Percentiles rank a stretch among this genome's conserved stretches.
Conservation (phyloP, 140 eudicot genomes). For the Eryngium alpinum region DNA sequence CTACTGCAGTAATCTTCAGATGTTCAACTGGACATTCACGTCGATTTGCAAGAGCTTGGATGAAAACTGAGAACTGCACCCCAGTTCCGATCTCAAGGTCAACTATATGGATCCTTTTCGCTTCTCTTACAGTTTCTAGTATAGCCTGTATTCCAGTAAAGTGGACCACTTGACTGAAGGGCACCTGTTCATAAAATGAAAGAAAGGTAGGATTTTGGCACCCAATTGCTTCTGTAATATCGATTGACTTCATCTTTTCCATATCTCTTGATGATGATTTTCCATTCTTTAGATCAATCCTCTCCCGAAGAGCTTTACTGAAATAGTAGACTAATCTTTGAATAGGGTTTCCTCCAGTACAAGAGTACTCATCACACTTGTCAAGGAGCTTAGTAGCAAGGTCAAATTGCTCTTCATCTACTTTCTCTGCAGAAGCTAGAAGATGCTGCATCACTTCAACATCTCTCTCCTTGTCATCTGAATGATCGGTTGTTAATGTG, state of each 20-base stretch:
- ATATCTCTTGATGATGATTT: neutral
- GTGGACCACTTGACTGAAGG: constrained; percentile 23
- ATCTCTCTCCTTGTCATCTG: constrained; percentile 15
- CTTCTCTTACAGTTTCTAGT: constrained; percentile 19
- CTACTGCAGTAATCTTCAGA: constrained; percentile 33
- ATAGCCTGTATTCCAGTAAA: constrained; percentile 29
- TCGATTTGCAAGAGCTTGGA: constrained; percentile 30
- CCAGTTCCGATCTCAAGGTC: constrained; percentile 30
- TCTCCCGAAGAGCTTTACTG: constrained; percentile 26
- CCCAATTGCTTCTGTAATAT: constrained; percentile 3
- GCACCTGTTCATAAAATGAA: constrained; percentile 6
- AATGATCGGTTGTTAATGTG: neutral
- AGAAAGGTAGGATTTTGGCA: neutral
- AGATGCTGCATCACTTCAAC: constrained; percentile 27
- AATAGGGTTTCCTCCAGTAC: constrained; percentile 12
- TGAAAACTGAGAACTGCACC: constrained; percentile 12
- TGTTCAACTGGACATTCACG: constrained; percentile 17
- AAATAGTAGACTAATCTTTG: constrained; percentile 30
- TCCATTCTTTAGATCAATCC: constrained; percentile 22
- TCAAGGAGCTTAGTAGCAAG: constrained; percentile 21
- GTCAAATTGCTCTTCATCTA: constrained; percentile 20
- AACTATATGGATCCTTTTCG: constrained; percentile 26
- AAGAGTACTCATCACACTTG: constrained; percentile 16
- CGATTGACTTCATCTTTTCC: neutral
- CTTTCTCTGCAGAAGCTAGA: constrained; percentile 34